phyloP scores from a whole-genome alignment of 1,284 basidiomycete genomes.

The Pterula multifida region DNA sequence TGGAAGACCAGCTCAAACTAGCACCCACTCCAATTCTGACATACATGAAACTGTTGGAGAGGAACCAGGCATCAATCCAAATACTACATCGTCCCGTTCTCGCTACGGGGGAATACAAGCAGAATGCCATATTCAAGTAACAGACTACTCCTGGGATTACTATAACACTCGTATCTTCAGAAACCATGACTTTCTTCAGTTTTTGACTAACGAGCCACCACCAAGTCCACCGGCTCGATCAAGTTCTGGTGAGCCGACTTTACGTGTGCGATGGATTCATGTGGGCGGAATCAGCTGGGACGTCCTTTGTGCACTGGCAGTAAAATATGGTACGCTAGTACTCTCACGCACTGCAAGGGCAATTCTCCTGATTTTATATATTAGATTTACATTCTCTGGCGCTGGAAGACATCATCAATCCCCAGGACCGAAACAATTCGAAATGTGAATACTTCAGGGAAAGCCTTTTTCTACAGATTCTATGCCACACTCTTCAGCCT shows the following conservation, averaged over 20 bases:
- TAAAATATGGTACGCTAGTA: not conserved
- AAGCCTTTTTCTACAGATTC: not conserved
- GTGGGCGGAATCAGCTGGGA: conserved; percentile 1
- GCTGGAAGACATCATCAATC: not conserved
- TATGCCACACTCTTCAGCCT: not conserved
- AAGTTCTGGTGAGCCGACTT: not conserved
- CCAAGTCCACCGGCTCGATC: not conserved
- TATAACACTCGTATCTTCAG: not conserved
- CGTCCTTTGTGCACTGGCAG: not conserved
- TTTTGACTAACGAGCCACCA: not conserved
- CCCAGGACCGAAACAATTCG: not conserved
- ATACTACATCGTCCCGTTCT: not conserved
- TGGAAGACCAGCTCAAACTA: not conserved
- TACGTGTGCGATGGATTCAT: not conserved
- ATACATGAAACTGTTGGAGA: not conserved
- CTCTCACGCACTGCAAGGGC: not conserved
- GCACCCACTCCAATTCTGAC: not conserved
- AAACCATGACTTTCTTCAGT: not conserved
- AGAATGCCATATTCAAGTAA: not conserved
- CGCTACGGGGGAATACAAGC: not conserved
- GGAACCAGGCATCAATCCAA: conserved; percentile 1
- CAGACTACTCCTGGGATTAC: not conserved
- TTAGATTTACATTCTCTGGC: conserved; percentile 3
- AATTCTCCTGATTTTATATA: not conserved
- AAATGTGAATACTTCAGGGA: conserved; percentile 2